Base-by-base conservation (phyloP, 768 basidiomycete genomes). In the Coprinellus micaceus region DNA sequence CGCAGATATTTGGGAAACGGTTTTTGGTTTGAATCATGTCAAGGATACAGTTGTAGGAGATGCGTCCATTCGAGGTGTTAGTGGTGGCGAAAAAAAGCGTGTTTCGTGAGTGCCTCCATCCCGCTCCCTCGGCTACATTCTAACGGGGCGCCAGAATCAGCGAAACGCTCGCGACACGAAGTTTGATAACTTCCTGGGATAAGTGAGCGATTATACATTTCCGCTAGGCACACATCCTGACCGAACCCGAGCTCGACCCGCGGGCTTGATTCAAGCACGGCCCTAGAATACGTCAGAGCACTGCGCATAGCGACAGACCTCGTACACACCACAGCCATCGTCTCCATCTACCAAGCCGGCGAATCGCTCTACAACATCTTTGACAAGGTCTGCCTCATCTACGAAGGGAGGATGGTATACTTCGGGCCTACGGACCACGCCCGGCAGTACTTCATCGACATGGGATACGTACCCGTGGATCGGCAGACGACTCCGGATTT, bases 341-440 rank as follows among this genome's bases (percentile, higher is more conserved):
- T 89, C 21, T 87, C 90, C 0, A 83, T 94, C 40, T 92, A 94
- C 69, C 91, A 94, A 71, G 90, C 89, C 10, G 85, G 88, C 50
- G 89, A 93, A 67, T 75, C 77, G 2, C 70, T 89, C 0, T 86
- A 82, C 59, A 52, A 80, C 12, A 70, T 78, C 4, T 94, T 80
- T 66, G 74, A 93, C 76, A 89, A 90, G 66, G 77, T 91, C 7
- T 85, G 88, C 64, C 77, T 93, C 50, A 80, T 94, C 62, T 83
- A 88, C 67, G 86, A 87, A 63, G 88, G 89, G 13, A 74, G 76
- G 22, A 84, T 87, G 78, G 82, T 82, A n/a, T 94, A 88, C 72
- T 92, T 81, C 57, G 91, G 91, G 0, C 83, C 82, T 2, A 82
- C 83, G 12, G 69, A 77, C 45, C 68, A 79, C 47, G 91, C 90